Evolutionary conservation across 2,329 filamentous ascomycete species (phyloP).

Genomic region (Geoglossum cookeanum): DNA sequence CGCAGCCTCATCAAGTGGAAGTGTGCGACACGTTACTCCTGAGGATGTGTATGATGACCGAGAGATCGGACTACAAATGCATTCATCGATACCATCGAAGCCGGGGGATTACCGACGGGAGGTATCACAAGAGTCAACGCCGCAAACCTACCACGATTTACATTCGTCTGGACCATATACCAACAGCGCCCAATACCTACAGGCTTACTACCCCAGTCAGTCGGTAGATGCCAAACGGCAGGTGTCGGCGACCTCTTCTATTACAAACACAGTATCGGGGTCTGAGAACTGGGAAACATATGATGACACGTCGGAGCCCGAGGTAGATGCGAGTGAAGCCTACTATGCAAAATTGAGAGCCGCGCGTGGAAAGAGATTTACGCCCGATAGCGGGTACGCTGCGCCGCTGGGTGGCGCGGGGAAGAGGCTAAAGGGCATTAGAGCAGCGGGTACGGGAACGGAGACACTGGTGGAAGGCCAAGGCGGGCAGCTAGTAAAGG

Average conservation of each 20-base stretch:
- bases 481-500: conserved; percentile 24
- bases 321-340: conserved; percentile 53
- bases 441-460: conserved; percentile 24
- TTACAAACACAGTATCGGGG: conserved; percentile 49
- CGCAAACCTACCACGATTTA: conserved; percentile 11
- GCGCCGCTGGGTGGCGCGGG: conserved; percentile 15
- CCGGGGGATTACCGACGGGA: background rate
- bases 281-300: conserved; percentile 98
- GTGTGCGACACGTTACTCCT: conserved; percentile 41
- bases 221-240: conserved; percentile 34
- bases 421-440: conserved; percentile 27
- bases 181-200: background rate
- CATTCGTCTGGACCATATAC: conserved; percentile 10
- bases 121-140: background rate
- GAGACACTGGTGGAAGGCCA: conserved; percentile 22
- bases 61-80: background rate
- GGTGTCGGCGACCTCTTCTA: conserved; percentile 49
- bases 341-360: conserved; percentile 66
- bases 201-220: conserved; percentile 11
- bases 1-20: conserved; percentile 20
- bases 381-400: conserved; percentile 16
- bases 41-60: conserved; percentile 77
- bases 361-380: conserved; percentile 44
- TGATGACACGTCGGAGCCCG: conserved; percentile 62
- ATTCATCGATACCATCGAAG: background rate